Percentiles rank a stretch among this genome's conserved stretches.
phyloP scores from a whole-genome alignment of 768 basidiomycete species.

The Boletus rufocinnamomeus region DNA sequence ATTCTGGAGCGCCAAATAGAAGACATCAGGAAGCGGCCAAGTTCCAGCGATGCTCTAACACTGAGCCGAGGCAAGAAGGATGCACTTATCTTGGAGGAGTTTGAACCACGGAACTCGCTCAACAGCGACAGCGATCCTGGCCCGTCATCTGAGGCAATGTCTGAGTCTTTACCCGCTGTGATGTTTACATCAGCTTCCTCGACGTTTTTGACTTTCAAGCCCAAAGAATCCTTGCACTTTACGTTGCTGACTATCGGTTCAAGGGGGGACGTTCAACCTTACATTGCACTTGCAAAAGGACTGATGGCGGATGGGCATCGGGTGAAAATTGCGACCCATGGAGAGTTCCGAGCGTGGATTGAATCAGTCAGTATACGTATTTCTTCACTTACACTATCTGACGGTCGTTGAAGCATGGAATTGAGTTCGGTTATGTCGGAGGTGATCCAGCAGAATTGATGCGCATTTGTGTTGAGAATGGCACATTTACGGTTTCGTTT shows the following conservation, averaged over 20 bases:
- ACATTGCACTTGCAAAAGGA: conserved; percentile 93
- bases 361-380: conserved; percentile 67
- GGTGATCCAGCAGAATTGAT: conserved; percentile 98
- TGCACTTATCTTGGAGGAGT: conserved; percentile 82
- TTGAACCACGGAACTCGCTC: conserved; percentile 54
- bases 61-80: conserved; percentile 62
- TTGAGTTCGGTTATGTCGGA: conserved; percentile 92
- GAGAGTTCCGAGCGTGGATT: conserved; percentile 94
- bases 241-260: conserved; percentile 97
- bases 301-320: conserved; percentile 87
- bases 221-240: conserved; percentile 78
- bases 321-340: conserved; percentile 91
- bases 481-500: conserved; percentile 95
- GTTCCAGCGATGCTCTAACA: conserved; percentile 43
- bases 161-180: conserved; percentile 78
- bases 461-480: conserved; percentile 98
- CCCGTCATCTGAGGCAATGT: conserved; percentile 54
- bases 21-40: conserved; percentile 53
- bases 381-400: conserved; percentile 7
- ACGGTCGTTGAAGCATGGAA: conserved; percentile 68
- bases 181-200: conserved; percentile 98
- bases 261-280: conserved; percentile 96
- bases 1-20: conserved; percentile 85
- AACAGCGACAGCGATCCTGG: conserved; percentile 42
- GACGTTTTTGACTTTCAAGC: conserved; percentile 96